Conservation (phyloP, 2,329 filamentous ascomycete genomes). For the Passalora sequoiae region DNA sequence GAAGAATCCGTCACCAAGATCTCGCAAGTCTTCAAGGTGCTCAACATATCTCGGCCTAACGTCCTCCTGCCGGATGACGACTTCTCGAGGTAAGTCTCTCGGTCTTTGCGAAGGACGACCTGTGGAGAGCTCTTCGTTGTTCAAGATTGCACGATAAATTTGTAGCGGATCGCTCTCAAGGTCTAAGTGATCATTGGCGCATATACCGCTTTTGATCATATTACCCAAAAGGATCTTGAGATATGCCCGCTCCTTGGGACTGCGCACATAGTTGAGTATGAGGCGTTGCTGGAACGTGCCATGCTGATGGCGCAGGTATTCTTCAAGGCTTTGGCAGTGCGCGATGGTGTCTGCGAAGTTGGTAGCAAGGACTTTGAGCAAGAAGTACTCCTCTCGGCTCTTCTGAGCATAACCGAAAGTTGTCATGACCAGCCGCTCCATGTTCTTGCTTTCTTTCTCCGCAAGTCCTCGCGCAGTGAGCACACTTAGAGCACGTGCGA, state of each 20-base stretch:
- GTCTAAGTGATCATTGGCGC: constrained; percentile 85
- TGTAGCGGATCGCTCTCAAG: constrained; percentile 96
- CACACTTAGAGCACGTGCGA: constrained; percentile 79
- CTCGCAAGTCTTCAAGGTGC: constrained; percentile 85
- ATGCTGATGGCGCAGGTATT: constrained; percentile 66
- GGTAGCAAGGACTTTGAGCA: constrained; percentile 78
- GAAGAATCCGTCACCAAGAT: constrained; percentile 91
- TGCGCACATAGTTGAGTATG: constrained; percentile 79
- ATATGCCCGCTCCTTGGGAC: constrained; percentile 87
- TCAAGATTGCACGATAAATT: constrained; percentile 92
- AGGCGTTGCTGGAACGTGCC: constrained; percentile 93
- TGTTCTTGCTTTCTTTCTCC: constrained; percentile 87
- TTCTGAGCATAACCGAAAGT: constrained; percentile 97
- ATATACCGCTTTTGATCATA: constrained; percentile 82
- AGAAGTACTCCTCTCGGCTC: constrained; percentile 90
- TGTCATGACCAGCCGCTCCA: constrained; percentile 92
- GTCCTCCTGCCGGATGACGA: constrained; percentile 93
- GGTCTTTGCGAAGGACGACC: constrained; percentile 75
- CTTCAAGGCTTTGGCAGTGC: constrained; percentile 65
- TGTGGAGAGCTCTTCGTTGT: constrained; percentile 92
- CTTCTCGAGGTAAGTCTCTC: constrained; percentile 79
- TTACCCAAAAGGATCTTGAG: constrained; percentile 79
- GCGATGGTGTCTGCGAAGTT: constrained; percentile 85
- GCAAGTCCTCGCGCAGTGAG: constrained; percentile 76
- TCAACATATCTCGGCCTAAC: constrained; percentile 90